phyloP scores from a whole-genome alignment of 768 basidiomycete species.

The Russula earlei region DNA sequence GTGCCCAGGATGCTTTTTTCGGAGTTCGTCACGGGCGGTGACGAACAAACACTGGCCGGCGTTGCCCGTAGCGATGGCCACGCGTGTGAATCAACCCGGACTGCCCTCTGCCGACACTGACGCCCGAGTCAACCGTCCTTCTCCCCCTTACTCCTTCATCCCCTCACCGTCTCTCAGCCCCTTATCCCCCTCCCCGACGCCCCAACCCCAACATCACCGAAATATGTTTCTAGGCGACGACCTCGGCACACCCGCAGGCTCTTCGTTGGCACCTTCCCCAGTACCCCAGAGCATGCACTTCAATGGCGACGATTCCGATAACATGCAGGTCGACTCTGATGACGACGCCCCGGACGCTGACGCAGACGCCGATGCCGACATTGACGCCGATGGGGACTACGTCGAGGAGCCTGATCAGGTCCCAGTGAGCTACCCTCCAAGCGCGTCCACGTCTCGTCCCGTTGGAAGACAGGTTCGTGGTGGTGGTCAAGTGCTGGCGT shows the following conservation, averaged over 20 bases:
- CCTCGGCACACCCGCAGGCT: conserved; percentile 21
- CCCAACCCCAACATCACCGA: conserved; percentile 14
- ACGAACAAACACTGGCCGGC: conserved; percentile 28
- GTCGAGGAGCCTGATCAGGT: conserved; percentile 36
- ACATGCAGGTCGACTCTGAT: conserved; percentile 67
- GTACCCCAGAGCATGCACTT: conserved; percentile 31
- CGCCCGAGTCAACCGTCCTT: conserved; percentile 30
- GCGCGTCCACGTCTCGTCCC: conserved; percentile 31
- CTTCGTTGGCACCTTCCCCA: conserved; percentile 23
- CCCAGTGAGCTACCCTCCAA: conserved; percentile 31
- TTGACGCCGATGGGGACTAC: conserved; percentile 56
- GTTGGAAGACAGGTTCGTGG: conserved; percentile 26
- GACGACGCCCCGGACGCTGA: conserved; percentile 27
- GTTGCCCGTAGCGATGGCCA: conserved; percentile 28
- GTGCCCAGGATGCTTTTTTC: conserved; percentile 23
- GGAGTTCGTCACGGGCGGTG: conserved; percentile 31
- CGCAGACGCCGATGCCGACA: conserved; percentile 47
- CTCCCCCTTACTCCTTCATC: conserved; percentile 25
- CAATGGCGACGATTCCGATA: conserved; percentile 37
- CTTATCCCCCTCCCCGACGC: conserved; percentile 21
- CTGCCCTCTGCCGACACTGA: conserved; percentile 29
- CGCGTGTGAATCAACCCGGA: conserved; percentile 32
- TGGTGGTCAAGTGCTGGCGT: conserved; percentile 9
- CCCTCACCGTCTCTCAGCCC: conserved; percentile 22
- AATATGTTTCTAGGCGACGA: conserved; percentile 17